These are phyloP conservation scores for Vitis hybrid DNA, from an alignment of 177 flowering plant genomes.

Conservation along the genomic window DNA sequence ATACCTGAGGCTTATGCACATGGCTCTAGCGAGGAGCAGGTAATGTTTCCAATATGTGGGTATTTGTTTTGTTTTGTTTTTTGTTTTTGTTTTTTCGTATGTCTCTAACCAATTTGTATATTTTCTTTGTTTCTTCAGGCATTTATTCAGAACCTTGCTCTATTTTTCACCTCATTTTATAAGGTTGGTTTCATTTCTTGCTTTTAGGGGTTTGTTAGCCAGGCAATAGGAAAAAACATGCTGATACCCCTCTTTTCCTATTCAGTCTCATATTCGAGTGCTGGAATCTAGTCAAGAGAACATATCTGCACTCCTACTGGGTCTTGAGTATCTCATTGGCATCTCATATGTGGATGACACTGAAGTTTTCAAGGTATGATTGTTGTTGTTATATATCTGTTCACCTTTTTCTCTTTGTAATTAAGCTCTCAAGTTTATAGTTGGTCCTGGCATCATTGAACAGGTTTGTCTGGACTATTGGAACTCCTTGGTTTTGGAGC, in stretches of 20 bases:
- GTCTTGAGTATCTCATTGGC: constrained; percentile 89
- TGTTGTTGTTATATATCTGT: background rate
- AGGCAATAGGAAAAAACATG: no score
- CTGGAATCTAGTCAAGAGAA: constrained; percentile 74
- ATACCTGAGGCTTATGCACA: constrained; percentile 89
- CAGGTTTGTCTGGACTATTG: constrained; percentile 99
- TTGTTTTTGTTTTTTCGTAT: background rate
- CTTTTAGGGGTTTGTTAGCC: background rate
- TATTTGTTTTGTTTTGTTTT: background rate
- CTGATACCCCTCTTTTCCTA: constrained; percentile 1
- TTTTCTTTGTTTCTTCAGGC: constrained; percentile 53
- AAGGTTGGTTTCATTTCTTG: constrained; percentile 51
- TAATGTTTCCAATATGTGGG: constrained; percentile 8
- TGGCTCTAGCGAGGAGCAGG: constrained; percentile 94
- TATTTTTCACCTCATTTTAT: constrained; percentile 91
- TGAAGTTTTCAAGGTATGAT: constrained; percentile 88
- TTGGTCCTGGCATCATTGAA: constrained; percentile 7
- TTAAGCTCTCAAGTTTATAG: background rate
- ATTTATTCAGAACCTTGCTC: constrained; percentile 91
- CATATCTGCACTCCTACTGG: constrained; percentile 60
- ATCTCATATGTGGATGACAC: constrained; percentile 98
- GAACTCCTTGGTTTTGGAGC: constrained; percentile 86
- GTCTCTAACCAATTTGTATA: background rate
- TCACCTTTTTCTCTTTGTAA: background rate
- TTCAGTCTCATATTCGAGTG: constrained; percentile 90